Evolutionary conservation across 768 basidiomycete species (phyloP).

Genomic region (Melanogaster broomeanus): DNA sequence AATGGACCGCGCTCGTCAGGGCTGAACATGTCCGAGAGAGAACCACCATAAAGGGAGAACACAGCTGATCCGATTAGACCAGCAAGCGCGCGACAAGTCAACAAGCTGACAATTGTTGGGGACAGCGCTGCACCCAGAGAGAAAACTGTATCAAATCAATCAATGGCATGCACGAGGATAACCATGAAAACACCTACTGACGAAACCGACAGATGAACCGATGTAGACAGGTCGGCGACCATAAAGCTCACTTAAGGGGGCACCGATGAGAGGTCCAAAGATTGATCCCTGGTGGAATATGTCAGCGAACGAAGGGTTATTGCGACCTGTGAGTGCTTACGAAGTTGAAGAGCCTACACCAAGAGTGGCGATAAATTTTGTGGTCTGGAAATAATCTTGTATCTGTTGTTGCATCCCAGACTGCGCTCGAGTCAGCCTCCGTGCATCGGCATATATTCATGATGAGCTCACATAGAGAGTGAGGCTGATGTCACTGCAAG

Average conservation of each 20-base stretch:
- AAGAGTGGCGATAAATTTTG: constrained; percentile 14
- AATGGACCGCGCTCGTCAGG: constrained; percentile 24
- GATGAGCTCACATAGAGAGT: constrained; percentile 28
- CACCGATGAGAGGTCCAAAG: constrained; percentile 23
- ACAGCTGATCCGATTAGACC: constrained; percentile 22
- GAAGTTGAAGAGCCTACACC: constrained; percentile 25
- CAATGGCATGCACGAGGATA: not conserved
- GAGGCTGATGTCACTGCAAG: constrained; percentile 20
- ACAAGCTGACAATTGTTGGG: too few relatives aligned
- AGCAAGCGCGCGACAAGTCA: constrained; percentile 18
- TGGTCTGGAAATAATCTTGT: constrained; percentile 20
- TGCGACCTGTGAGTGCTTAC: constrained; percentile 1
- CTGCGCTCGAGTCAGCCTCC: constrained; percentile 7
- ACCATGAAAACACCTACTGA: constrained; percentile 3
- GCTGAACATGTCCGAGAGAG: constrained; percentile 24
- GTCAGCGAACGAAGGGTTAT: not conserved
- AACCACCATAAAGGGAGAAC: constrained; percentile 25
- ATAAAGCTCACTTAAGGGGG: constrained; percentile 24
- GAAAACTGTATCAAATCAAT: constrained; percentile 14
- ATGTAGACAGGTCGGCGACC: constrained; percentile 24
- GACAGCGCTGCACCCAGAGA: constrained; percentile 6
- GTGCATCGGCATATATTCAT: not conserved
- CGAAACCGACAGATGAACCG: constrained; percentile 19
- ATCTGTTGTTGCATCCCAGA: constrained; percentile 30
- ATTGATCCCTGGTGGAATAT: constrained; percentile 13